Conservation (phyloP, 805 yeast genomes). For the Alloascoidea africana region DNA sequence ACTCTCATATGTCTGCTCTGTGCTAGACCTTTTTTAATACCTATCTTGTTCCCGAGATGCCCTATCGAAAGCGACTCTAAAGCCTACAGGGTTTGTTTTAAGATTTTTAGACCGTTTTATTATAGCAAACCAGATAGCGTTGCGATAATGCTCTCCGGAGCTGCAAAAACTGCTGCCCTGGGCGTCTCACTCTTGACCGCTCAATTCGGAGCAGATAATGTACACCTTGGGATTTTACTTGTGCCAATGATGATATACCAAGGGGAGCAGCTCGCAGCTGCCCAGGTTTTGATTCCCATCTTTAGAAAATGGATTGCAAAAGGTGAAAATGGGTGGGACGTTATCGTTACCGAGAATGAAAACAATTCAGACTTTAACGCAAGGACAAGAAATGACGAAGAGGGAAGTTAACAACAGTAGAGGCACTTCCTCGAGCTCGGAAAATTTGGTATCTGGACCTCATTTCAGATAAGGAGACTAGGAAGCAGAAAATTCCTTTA, state of each 20-base stretch:
- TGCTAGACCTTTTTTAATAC: constrained; percentile 45
- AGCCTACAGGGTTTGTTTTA: constrained; percentile 27
- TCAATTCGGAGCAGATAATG: constrained; percentile 52
- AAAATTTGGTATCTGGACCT: too few relatives aligned
- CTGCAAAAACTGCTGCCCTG: constrained; percentile 86
- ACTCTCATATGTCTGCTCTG: constrained; percentile 43
- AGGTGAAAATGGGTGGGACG: too few relatives aligned
- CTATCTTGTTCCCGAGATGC: constrained; percentile 16
- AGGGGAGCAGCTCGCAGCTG: constrained; percentile 74
- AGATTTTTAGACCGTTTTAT: constrained; percentile 45
- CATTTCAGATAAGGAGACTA: too few relatives aligned
- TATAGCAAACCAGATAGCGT: constrained; percentile 61
- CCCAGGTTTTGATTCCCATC: constrained; percentile 50
- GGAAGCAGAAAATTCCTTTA: too few relatives aligned
- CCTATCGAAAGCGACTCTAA: constrained; percentile 33
- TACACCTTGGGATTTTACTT: constrained; percentile 49
- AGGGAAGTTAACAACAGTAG: too few relatives aligned
- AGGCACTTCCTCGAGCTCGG: too few relatives aligned
- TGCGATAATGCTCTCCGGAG: constrained; percentile 74
- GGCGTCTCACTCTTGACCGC: constrained; percentile 77
- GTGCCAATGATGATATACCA: constrained; percentile 81
- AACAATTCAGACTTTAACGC: too few relatives aligned
- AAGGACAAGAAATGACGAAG: too few relatives aligned
- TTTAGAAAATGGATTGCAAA: constrained; percentile 53
- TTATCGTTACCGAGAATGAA: too few relatives aligned